These are phyloP conservation scores for Colletotrichum paranaense DNA, from an alignment of 2,329 filamentous ascomycete species.

Conservation along the genomic window DNA sequence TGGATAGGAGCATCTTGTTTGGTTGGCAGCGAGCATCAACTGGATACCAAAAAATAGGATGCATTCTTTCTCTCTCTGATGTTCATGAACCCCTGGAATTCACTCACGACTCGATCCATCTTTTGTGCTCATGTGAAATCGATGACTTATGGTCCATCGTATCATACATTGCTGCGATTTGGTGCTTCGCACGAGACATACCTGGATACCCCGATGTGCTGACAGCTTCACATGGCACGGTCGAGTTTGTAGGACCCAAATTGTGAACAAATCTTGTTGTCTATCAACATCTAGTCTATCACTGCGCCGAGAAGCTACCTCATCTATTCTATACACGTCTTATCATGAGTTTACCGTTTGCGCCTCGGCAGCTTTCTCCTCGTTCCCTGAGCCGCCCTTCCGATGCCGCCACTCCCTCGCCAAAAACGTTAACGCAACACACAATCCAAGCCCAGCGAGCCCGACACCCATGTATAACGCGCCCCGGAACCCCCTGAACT, in stretches of 20 bases:
- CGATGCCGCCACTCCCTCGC: slow-evolving; percentile 29
- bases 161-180: too few relatives aligned
- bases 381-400: neutral
- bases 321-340: neutral
- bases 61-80: neutral
- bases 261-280: neutral
- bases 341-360: neutral
- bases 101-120: neutral
- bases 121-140: neutral
- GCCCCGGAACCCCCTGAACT: slow-evolving; percentile 49
- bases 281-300: neutral
- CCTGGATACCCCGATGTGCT: too few relatives aligned
- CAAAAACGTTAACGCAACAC: slow-evolving; percentile 19
- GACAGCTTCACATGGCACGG: too few relatives aligned
- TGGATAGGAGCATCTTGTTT: neutral
- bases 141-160: too few relatives aligned
- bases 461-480: slow-evolving; percentile 56
- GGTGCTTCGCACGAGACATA: too few relatives aligned
- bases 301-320: neutral
- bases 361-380: slow-evolving; percentile 17
- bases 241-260: too few relatives aligned
- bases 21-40: neutral
- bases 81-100: neutral
- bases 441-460: slow-evolving; percentile 38
- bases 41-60: neutral